Evolutionary conservation across 257 asterid species (phyloP).

Genomic region (Cinchona pubescens): DNA sequence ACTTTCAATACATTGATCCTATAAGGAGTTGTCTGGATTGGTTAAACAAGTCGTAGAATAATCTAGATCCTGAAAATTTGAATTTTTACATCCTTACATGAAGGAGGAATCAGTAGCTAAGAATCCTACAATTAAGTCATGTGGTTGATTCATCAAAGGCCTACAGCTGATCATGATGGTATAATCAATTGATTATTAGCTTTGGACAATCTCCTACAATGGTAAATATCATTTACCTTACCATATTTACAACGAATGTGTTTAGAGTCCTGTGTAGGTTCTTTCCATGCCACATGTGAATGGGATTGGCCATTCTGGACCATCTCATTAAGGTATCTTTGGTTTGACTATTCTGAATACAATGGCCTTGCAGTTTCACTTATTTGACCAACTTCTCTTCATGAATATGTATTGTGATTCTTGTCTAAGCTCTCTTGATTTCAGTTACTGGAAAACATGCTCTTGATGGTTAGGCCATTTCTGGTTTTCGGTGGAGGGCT

Average conservation of each 20-base stretch:
- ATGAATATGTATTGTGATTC: neutral
- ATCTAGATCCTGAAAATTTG: constrained; percentile 7
- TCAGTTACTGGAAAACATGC: constrained; percentile 25
- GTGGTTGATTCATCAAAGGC: constrained; percentile 56
- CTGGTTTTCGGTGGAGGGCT: constrained; percentile 80
- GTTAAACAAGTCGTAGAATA: neutral
- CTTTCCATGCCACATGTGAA: neutral
- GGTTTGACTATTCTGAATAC: neutral
- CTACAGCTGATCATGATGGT: constrained; percentile 87
- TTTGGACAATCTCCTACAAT: constrained; percentile 84
- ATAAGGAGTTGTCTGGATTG: neutral
- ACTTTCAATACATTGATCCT: neutral
- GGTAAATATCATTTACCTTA: constrained; percentile 2
- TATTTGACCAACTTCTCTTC: neutral
- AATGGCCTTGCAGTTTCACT: neutral
- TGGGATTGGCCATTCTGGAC: neutral
- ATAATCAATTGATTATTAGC: constrained; percentile 89
- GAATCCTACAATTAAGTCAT: constrained; percentile 58
- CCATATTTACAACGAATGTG: neutral
- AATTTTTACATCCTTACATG: constrained; percentile 19
- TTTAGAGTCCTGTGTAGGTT: too few species aligned
- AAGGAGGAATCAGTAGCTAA: constrained; percentile 95
- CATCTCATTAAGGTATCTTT: constrained; percentile 1
- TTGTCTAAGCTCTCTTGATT: constrained; percentile 9
- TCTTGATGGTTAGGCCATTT: constrained; percentile 70